Evolutionary conservation across 2,329 filamentous ascomycete species (phyloP).

Genomic region (Torrubiellomyces zombiae): DNA sequence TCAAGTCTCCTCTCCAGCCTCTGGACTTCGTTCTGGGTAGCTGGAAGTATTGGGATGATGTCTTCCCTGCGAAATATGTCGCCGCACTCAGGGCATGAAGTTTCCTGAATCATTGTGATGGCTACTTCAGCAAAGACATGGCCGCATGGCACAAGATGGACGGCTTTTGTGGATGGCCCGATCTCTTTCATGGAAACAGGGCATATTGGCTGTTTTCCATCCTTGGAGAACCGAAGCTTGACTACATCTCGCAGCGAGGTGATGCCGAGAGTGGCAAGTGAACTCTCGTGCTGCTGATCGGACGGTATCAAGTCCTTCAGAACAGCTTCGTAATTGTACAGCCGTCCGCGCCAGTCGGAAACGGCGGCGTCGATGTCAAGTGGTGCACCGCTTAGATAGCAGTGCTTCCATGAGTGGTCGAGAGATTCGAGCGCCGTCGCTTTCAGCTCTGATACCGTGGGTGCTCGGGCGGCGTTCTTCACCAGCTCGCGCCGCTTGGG

Average conservation of each 20-base stretch:
- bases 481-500: slow-evolving; percentile 92
- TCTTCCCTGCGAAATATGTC: slow-evolving; percentile 56
- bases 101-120: slow-evolving; percentile 60
- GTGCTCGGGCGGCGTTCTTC: slow-evolving; percentile 72
- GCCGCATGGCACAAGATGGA: slow-evolving; percentile 87
- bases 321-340: slow-evolving; percentile 92
- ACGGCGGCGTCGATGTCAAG: slow-evolving; percentile 58
- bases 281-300: slow-evolving; percentile 37
- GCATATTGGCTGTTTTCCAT: slow-evolving; percentile 53
- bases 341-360: slow-evolving; percentile 64
- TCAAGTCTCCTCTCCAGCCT: slow-evolving; percentile 49
- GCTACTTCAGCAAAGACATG: slow-evolving; percentile 85
- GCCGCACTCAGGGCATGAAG: slow-evolving; percentile 55
- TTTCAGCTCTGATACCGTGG: slow-evolving; percentile 74
- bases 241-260: slow-evolving; percentile 74
- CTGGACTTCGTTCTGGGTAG: slow-evolving; percentile 51
- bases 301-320: slow-evolving; percentile 42
- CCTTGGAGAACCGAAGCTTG: slow-evolving; percentile 54
- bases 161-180: slow-evolving; percentile 60
- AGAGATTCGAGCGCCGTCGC: slow-evolving; percentile 74
- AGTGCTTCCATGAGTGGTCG: slow-evolving; percentile 72
- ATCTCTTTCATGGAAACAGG: slow-evolving; percentile 77
- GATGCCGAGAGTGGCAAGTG: slow-evolving; percentile 40
- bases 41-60: slow-evolving; percentile 67
- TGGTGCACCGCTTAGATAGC: slow-evolving; percentile 66